Evolutionary conservation across 2,329 filamentous ascomycete genomes (phyloP).

Genomic region (Magnaporthiopsis incrustans): DNA sequence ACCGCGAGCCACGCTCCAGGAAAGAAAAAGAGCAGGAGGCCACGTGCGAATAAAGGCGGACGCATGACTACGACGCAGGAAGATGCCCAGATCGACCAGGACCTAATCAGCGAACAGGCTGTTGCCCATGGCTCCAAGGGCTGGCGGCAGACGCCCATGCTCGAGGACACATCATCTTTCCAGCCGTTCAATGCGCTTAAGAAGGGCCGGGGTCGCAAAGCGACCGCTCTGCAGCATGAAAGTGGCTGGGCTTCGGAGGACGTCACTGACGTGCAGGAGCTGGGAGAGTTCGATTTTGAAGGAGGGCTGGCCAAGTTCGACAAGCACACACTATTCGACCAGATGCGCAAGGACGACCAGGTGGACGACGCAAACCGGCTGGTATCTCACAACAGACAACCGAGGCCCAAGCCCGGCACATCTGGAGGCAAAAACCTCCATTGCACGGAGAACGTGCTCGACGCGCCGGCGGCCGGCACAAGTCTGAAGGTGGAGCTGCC

Average conservation of each 20-base stretch:
- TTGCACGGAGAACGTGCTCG: conserved; percentile 84
- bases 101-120: conserved; percentile 11
- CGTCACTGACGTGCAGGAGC: conserved; percentile 85
- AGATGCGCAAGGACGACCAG: conserved; percentile 82
- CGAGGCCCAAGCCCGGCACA: conserved; percentile 56
- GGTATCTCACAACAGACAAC: conserved; percentile 74
- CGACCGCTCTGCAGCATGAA: conserved; percentile 32
- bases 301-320: conserved; percentile 89
- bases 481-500: conserved; percentile 23
- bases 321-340: conserved; percentile 83
- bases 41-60: conserved; percentile 19
- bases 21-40: conserved; percentile 18
- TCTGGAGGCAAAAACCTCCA: conserved; percentile 84
- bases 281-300: conserved; percentile 92
- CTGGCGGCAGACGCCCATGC: conserved; percentile 52
- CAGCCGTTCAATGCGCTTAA: conserved; percentile 56
- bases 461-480: conserved; percentile 34
- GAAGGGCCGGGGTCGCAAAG: conserved; percentile 39
- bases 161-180: conserved; percentile 53
- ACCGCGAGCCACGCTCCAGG: conserved; percentile 9
- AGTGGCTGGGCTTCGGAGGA: conserved; percentile 96
- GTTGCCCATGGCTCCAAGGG: conserved; percentile 36
- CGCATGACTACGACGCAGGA: conserved; percentile 20
- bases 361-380: conserved; percentile 86
- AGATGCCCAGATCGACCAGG: conserved; percentile 19